phyloP scores from a whole-genome alignment of 768 basidiomycete genomes.

The Phlebiopsis gigantea region DNA sequence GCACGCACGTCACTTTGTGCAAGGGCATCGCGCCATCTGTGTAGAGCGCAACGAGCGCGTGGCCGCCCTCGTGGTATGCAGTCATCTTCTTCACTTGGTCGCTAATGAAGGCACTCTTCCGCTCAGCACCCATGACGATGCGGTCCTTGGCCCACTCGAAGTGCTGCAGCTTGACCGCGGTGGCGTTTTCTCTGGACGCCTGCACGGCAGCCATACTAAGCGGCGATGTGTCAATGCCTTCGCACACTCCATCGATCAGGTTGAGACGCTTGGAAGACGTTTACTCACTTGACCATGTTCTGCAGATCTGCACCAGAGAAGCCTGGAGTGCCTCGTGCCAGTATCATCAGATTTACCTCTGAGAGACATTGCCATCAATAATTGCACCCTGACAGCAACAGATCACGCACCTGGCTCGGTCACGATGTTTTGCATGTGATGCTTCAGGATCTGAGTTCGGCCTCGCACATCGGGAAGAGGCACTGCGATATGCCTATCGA shows the following conservation, averaged over 20 bases:
- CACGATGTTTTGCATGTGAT: constrained; percentile 83
- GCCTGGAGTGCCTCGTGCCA: constrained; percentile 92
- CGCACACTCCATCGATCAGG: background rate
- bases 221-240: background rate
- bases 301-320: constrained; percentile 97
- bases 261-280: background rate
- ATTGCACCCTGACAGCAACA: background rate
- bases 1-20: constrained; percentile 97
- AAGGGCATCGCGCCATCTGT: constrained; percentile 95
- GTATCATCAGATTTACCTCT: constrained; percentile 81
- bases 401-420: constrained; percentile 45
- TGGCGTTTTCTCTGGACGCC: constrained; percentile 79
- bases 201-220: constrained; percentile 73
- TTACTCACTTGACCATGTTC: constrained; percentile 88
- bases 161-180: constrained; percentile 69
- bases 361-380: constrained; percentile 4
- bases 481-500: constrained; percentile 89
- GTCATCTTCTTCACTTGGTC: constrained; percentile 84
- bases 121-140: constrained; percentile 95
- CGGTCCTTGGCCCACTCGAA: constrained; percentile 99
- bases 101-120: constrained; percentile 85
- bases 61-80: constrained; percentile 97
- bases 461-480: constrained; percentile 94
- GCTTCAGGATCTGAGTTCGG: constrained; percentile 86
- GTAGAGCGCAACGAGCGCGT: constrained; percentile 91